Evolutionary conservation across 208 protist species (phyloP).

Genomic region (Strigomonas culicis): DNA sequence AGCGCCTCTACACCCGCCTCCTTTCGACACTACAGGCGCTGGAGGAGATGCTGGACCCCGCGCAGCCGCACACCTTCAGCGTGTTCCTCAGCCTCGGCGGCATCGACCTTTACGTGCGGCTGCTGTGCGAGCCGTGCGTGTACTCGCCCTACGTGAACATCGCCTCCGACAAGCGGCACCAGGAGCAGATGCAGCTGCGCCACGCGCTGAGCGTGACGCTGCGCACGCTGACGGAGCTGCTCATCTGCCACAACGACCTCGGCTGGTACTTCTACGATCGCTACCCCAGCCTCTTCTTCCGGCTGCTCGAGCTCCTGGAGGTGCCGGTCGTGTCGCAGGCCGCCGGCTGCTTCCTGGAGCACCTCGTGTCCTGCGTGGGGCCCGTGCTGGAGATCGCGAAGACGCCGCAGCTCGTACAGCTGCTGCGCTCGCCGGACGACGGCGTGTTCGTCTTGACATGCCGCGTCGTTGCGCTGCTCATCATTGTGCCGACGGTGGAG

Average conservation of each 20-base stretch:
- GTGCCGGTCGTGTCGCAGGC: constrained; percentile 29
- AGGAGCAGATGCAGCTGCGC: background rate
- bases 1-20: no score
- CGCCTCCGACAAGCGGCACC: no score
- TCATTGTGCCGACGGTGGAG: background rate
- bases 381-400: constrained; percentile 78
- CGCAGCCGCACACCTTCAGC: background rate
- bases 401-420: constrained; percentile 33
- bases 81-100: background rate
- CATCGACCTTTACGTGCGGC: background rate
- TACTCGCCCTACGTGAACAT: background rate
- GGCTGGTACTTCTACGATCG: constrained; percentile 77
- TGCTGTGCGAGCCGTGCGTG: background rate
- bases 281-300: constrained; percentile 71
- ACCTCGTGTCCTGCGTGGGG: constrained; percentile 62
- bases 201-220: constrained; percentile 15
- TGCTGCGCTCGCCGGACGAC: constrained; percentile 38
- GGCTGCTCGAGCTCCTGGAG: constrained; percentile 63
- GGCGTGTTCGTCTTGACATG: constrained; percentile 45
- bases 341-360: constrained; percentile 50
- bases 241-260: constrained; percentile 62
- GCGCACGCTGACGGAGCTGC: constrained; percentile 56
- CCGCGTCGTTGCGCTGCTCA: constrained; percentile 68
- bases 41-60: background rate
- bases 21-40: background rate